Evolutionary conservation across 2,329 filamentous ascomycete genomes (phyloP), one percentile per base, ranked within the genome.

Genomic region (Beauveria australis): DNA sequence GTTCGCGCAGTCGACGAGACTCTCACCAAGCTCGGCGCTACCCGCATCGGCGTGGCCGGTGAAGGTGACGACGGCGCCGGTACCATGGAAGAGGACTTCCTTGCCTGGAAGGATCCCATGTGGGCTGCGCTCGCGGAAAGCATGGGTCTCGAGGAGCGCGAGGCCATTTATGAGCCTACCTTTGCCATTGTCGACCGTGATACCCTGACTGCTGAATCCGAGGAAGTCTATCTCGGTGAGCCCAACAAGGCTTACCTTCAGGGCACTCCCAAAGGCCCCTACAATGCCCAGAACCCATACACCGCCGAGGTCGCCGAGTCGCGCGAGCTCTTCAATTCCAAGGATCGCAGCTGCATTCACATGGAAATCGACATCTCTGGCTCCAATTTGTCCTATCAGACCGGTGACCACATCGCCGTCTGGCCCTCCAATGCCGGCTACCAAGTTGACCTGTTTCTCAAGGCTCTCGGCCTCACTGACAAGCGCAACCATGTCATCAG

Each of bases 81-180:
- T 63, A 99, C 94, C 61, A 99, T 99, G 95, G 94, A 99, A 78
- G 95, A 99, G 78, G 95, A 99, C 71, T 99, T 97, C 75, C 78
- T 99, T 69, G 91, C 93, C 66, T 99, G 94, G 94, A 99, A 99
- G 79, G 94, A 99, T 70, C 92, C 92, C 64, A 99, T 99, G 94
- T 99, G 95, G 94, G 80, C 83, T 68, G 89, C 89, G 63, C 81
- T 99, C 58, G 81, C 89, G 26, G 84, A 90, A 66, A 86, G 90
- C 71, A 91, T 99, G 88, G 85, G 85, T 59, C 79, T 99, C 60
- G 89, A 97, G 75, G 94, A 99, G 77, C 92, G 94, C 62, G 95
- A 99, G 73, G 91, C 92, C 63, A 87, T 96, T 63, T 99, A 97
- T 74, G 95, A 99, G 74, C 91, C 94, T 54, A 86, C 92, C 61